Evolutionary conservation across 176 grass and related monocot species (phyloP).

Genomic region (Carex myosuroides): DNA sequence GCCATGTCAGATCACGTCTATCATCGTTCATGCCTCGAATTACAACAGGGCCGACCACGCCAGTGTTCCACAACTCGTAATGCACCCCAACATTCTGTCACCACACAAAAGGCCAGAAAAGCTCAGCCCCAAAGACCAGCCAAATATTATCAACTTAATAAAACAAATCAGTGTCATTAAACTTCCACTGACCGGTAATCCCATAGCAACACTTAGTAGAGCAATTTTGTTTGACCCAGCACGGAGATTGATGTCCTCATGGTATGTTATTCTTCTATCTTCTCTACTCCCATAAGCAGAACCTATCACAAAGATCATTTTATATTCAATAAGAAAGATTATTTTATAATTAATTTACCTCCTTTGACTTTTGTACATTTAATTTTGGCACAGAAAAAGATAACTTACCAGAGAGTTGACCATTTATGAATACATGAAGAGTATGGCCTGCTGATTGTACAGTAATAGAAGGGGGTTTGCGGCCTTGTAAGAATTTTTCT

Average conservation of each 20-base stretch:
- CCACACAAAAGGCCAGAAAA: neutral
- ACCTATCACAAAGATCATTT: constrained; percentile 27
- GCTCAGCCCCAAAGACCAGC: neutral
- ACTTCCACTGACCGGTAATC: constrained; percentile 65
- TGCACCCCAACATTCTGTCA: constrained; percentile 86
- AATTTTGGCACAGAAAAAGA: constrained; percentile 1
- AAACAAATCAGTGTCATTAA: neutral
- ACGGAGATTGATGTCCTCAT: constrained; percentile 62
- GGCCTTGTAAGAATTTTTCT: constrained; percentile 67
- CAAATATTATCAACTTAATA: neutral
- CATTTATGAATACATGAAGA: constrained; percentile 77
- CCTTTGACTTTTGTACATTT: neutral
- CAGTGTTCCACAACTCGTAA: constrained; percentile 95
- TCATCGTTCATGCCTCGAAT: constrained; percentile 77
- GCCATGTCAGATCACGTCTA: constrained; percentile 87
- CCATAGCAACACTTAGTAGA: constrained; percentile 83
- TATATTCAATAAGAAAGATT: constrained; percentile 13
- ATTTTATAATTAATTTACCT: constrained; percentile 17
- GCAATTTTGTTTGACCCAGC: constrained; percentile 80
- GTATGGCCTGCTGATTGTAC: constrained; percentile 93
- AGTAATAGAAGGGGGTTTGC: constrained; percentile 49
- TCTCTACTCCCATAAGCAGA: constrained; percentile 97
- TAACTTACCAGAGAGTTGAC: constrained; percentile 76
- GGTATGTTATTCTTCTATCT: constrained; percentile 76
- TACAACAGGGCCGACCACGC: constrained; percentile 78